These are phyloP conservation scores for Calonectria multiphialidica DNA, from an alignment of 2,329 filamentous ascomycete genomes.

Conservation along the genomic window DNA sequence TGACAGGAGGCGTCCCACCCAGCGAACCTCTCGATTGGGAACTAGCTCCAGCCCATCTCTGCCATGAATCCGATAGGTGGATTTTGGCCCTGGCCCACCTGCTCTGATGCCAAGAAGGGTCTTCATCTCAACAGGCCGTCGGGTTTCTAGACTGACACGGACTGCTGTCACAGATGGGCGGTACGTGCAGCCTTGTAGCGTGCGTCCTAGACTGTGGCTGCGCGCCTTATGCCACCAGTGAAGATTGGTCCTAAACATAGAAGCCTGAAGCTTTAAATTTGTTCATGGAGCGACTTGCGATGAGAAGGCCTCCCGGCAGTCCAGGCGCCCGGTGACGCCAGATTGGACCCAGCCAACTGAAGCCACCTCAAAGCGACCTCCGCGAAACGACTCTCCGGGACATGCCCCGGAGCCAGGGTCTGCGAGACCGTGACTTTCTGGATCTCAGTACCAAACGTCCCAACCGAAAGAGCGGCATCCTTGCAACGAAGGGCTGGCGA, in stretches of 20 bases:
- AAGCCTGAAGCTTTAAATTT: constrained; percentile 6
- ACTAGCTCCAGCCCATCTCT: constrained; percentile 14
- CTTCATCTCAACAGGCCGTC: constrained; percentile 37
- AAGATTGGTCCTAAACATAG: constrained; percentile 12
- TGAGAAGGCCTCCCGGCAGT: constrained; percentile 9
- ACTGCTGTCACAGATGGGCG: constrained; percentile 21
- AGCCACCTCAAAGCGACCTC: constrained; percentile 25
- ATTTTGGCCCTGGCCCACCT: constrained; percentile 33
- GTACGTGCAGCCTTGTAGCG: constrained; percentile 19
- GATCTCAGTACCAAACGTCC: constrained; percentile 29
- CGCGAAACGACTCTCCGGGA: constrained; percentile 31
- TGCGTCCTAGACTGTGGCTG: background rate
- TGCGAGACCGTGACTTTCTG: constrained; percentile 17
- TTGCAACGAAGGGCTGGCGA: constrained; percentile 18
- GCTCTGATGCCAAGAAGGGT: constrained; percentile 38
- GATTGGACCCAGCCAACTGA: constrained; percentile 34
- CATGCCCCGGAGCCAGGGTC: constrained; percentile 33
- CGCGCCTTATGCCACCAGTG: background rate
- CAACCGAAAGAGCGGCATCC: constrained; percentile 17
- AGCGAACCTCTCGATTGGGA: constrained; percentile 30
- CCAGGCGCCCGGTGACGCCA: constrained; percentile 11
- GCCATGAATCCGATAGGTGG: constrained; percentile 43
- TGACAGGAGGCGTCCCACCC: constrained; percentile 26
- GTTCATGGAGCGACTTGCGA: background rate
- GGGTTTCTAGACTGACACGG: constrained; percentile 20